phyloP scores from a whole-genome alignment of 441 rosid genomes.

The Corymbia citriodora region DNA sequence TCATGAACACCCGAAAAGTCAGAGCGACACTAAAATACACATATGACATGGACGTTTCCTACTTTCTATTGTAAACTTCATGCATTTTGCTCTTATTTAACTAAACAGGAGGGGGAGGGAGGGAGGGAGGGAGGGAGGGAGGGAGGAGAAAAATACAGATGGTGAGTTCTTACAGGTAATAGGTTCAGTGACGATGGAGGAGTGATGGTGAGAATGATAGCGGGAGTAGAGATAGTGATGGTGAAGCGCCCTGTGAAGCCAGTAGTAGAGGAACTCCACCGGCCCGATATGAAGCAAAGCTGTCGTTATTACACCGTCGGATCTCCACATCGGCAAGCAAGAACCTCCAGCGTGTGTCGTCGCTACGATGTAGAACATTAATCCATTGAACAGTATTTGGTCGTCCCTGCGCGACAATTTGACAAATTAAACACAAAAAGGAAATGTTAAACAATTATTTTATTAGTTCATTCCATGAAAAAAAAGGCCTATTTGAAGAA shows the following conservation, averaged over 20 bases:
- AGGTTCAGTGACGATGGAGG: constrained; percentile 51
- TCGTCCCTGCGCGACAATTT: constrained; percentile 19
- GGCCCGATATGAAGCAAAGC: constrained; percentile 39
- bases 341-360: neutral
- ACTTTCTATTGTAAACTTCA: neutral
- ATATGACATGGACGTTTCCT: neutral
- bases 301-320: constrained; percentile 24
- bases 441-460: neutral
- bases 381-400: constrained; percentile 29
- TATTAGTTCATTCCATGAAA: neutral
- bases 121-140: neutral
- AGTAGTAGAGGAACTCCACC: constrained; percentile 51
- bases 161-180: constrained; percentile 35
- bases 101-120: neutral
- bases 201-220: constrained; percentile 55
- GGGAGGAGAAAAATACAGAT: neutral
- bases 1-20: neutral
- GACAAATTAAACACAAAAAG: neutral
- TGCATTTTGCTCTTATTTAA: neutral
- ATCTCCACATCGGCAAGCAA: constrained; percentile 30
- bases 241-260: constrained; percentile 49
- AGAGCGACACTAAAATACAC: neutral
- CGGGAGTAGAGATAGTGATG: constrained; percentile 61
- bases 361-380: constrained; percentile 18
- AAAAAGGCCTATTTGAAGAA: neutral